Base-by-base conservation (phyloP, 768 basidiomycete genomes). In the Mycena olivaceomarginata region DNA sequence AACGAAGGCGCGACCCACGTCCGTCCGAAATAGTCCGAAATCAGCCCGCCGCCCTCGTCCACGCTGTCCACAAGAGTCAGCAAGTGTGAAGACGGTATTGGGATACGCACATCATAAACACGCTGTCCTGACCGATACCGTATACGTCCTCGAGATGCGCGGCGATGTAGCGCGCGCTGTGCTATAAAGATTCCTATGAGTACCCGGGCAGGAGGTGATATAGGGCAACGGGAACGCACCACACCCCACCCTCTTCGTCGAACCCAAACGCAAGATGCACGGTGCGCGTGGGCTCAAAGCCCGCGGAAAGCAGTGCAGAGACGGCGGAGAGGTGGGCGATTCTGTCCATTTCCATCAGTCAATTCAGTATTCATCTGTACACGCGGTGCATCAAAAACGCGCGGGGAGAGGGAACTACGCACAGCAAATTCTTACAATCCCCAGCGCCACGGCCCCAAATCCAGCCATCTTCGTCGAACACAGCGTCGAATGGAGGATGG, bases 371-470 rank as follows among this genome's bases (percentile, higher is more conserved):
- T 31, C 31, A 31, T 31, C 31, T 31, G 31, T 31, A 31, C 31
- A 31, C 3, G 31, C 31, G 3, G 31, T 31, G 31, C 31, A 31
- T 31, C 31, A 31, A 31, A 31, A 31, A 31, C 3, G 31, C 31
- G 31, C 1, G 39, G 37, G 13, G 20, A 18, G 22, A 25, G 8
- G 43, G 4, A 5, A 41, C 0, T 1, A n/a, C 67, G 10, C 31
- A 64, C 76, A 73, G 53, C 31, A 70, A 39, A 57, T 77, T 77
- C 31, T 77, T 77, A n/a, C 71, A 73, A 74, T 91, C 91, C 48
- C 76, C 83, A 6, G 84, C 82, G 0, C 91, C 91, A 16, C 92
- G 85, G 8, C 92, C 92, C 91, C 91, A 92, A 41, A 91, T 80
- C 76, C 83, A 83, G 0, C 62, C 78, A 41, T 74, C 48, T 20